Base-by-base conservation (phyloP, 148 eudicot genomes). In the Suaeda aralocaspica region DNA sequence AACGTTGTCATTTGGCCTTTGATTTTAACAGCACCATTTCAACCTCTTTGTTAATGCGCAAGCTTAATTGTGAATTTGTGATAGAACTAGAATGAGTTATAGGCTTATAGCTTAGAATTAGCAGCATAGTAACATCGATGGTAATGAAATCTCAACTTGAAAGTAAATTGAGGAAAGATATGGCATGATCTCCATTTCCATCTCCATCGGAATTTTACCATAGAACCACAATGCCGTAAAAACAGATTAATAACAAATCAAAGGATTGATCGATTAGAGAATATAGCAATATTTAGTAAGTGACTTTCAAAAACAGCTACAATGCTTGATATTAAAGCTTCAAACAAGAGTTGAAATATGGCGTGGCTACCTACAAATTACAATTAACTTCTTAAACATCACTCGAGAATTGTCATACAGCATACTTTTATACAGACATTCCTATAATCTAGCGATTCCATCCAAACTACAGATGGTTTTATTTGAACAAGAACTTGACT, bases 391-490 rank as follows among this genome's bases (percentile, higher is more conserved):
- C 59, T 61, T 61, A 44, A 49, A 39, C 61, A 31, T 55, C 12
- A 72, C 22, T 31, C 22, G 22, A 68, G 28, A 30, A 74, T 53
- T 26, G 55, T 46, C 24, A 53, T 50, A 60, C 72, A n/a, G n/a
- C n/a, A 61, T 41, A 67, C 68, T 45, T 73, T 49, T 63, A 62
- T 70, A 78, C 74, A 68, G 44, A 19, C 73, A 18, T 68, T 46
- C 69, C 77, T 73, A 68, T 30, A 18, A 42, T 53, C 59, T 67
- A 53, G 51, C 62, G 33, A 53, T 46, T 73, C 66, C 68, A 65
- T 29, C 44, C 48, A 42, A 52, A 55, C 68, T 59, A 61, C 15
- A 77, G 48, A 59, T 10, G 9, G 9, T 14, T 56, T 77, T 77
- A 60, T 67, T 67, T 16, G 25, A 69, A 34, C 16, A 3, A 48